phyloP scores from a whole-genome alignment of 2,329 filamentous ascomycete species.

The Aaosphaeria pasadenensis region DNA sequence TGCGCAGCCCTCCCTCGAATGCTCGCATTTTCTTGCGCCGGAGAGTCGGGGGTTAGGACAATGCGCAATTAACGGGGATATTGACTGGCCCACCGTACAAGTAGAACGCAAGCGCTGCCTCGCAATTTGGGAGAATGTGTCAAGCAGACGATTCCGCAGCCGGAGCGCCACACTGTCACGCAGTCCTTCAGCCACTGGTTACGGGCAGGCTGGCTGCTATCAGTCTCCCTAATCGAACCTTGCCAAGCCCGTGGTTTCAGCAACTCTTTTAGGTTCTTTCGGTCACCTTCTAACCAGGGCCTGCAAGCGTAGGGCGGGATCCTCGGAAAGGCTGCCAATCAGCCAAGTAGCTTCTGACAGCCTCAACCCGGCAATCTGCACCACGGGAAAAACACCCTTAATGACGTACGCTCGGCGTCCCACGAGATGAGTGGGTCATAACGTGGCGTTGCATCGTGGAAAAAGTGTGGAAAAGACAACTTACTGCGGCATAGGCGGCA shows the following conservation, averaged over 20 bases:
- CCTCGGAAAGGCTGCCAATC: neutral
- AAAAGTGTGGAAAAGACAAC: conserved; percentile 16
- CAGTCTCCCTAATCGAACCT: no score
- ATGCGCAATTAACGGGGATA: no score
- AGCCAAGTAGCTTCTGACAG: conserved; percentile 21
- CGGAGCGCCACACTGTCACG: no score
- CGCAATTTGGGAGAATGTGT: no score
- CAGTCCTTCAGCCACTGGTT: conserved; percentile 2
- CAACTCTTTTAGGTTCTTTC: conserved; percentile 14
- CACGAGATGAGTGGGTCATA: conserved; percentile 37
- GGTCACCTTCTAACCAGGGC: neutral
- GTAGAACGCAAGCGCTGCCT: no score
- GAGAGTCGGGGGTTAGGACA: no score
- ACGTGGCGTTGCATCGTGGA: conserved; percentile 33
- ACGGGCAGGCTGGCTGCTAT: conserved; percentile 9
- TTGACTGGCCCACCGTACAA: no score
- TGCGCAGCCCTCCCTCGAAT: no score
- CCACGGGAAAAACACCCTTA: conserved; percentile 24
- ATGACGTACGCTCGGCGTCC: conserved; percentile 33
- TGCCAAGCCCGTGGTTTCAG: conserved; percentile 18
- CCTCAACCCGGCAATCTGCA: conserved; percentile 30
- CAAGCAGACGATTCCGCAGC: no score
- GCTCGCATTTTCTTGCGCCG: no score
- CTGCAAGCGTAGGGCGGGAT: neutral
- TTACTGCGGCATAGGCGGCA: conserved; percentile 21